Evolutionary conservation across 371 early-diverging fungal genomes (phyloP).

Genomic region (Mucor irregularis): DNA sequence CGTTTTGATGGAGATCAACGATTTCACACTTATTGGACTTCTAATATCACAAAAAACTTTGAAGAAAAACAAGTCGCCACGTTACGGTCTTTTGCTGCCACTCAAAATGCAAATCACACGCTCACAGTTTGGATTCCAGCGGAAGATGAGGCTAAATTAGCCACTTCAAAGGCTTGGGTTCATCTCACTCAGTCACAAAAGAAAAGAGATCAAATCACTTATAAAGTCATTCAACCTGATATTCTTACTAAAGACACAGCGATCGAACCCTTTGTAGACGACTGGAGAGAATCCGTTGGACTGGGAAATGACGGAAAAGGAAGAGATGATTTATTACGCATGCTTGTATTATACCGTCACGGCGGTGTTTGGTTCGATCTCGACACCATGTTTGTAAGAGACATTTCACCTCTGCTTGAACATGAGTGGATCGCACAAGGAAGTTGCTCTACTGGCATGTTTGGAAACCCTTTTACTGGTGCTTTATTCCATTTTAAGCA

Average conservation of each 20-base stretch:
- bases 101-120: slow-evolving; percentile 36
- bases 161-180: slow-evolving; percentile 24
- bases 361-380: slow-evolving; percentile 58
- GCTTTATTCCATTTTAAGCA: slow-evolving; percentile 34
- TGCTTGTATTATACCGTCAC: slow-evolving; percentile 40
- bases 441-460: slow-evolving; percentile 31
- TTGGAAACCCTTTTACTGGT: slow-evolving; percentile 40
- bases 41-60: slow-evolving; percentile 18
- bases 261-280: slow-evolving; percentile 11
- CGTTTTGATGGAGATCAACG: slow-evolving; percentile 15
- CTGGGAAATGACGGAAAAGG: slow-evolving; percentile 22
- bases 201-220: slow-evolving; percentile 15
- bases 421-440: slow-evolving; percentile 48
- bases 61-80: slow-evolving; percentile 38
- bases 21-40: slow-evolving; percentile 46
- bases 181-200: slow-evolving; percentile 5
- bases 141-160: slow-evolving; percentile 22
- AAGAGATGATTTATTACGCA: slow-evolving; percentile 29
- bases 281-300: slow-evolving; percentile 19
- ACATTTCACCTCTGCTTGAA: slow-evolving; percentile 41
- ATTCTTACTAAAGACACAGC: slow-evolving; percentile 18
- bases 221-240: slow-evolving; percentile 11
- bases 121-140: slow-evolving; percentile 46
- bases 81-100: slow-evolving; percentile 44
- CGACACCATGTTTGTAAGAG: slow-evolving; percentile 44